Conservation (phyloP, 2,329 filamentous ascomycete species). For the Pseudogymnoascus destructans region DNA sequence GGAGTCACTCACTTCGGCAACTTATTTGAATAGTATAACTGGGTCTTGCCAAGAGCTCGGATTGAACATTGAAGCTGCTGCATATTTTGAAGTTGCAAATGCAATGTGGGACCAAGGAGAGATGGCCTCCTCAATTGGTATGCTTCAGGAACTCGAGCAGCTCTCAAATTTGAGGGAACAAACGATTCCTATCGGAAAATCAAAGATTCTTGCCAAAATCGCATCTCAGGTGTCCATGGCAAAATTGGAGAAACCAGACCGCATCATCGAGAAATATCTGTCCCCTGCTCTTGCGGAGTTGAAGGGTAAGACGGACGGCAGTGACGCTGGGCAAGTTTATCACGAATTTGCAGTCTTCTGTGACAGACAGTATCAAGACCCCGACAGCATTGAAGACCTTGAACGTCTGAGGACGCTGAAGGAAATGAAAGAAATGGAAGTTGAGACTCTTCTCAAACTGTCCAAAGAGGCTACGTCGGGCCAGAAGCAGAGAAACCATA, state of each 20-base stretch:
- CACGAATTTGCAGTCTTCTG: conserved; percentile 94
- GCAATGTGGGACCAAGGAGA: conserved; percentile 93
- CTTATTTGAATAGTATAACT: conserved; percentile 69
- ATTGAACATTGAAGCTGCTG: conserved; percentile 61
- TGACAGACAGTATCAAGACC: conserved; percentile 81
- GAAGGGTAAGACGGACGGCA: conserved; percentile 50
- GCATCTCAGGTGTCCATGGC: conserved; percentile 84
- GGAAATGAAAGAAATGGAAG: conserved; percentile 69
- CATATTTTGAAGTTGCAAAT: conserved; percentile 72
- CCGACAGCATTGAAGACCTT: conserved; percentile 73
- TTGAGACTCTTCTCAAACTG: conserved; percentile 56
- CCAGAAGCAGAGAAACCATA: conserved; percentile 42
- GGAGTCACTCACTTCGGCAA: conserved; percentile 75
- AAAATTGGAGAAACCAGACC: conserved; percentile 77
- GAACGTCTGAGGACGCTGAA: conserved; percentile 66
- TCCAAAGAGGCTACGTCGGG: conserved; percentile 29
- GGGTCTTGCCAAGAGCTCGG: conserved; percentile 54
- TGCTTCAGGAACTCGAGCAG: conserved; percentile 63
- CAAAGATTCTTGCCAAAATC: conserved; percentile 74
- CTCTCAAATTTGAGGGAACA: conserved; percentile 52
- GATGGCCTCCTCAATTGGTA: conserved; percentile 73
- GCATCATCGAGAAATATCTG: conserved; percentile 77
- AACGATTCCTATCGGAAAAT: conserved; percentile 55
- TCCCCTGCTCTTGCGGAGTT: conserved; percentile 74
- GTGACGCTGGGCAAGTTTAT: conserved; percentile 75